These are phyloP conservation scores for Pluteus cervinus DNA, from an alignment of 768 basidiomycete species.

Conservation along the genomic window DNA sequence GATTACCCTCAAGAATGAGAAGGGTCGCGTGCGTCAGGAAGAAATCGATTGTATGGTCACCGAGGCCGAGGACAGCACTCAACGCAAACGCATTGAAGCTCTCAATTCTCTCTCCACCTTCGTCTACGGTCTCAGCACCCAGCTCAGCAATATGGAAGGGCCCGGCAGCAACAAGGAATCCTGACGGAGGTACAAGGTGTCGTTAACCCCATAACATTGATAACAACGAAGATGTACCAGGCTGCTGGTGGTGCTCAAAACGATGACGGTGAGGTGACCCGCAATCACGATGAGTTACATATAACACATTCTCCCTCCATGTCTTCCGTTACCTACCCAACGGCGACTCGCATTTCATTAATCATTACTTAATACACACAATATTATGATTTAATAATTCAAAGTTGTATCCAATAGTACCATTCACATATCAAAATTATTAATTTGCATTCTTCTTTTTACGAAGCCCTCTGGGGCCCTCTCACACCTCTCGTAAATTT, in stretches of 20 bases:
- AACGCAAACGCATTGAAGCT: constrained; percentile 77
- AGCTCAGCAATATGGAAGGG: constrained; percentile 81
- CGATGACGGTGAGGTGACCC: constrained; percentile 31
- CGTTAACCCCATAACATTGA: constrained; percentile 78
- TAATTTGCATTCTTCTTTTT: no score
- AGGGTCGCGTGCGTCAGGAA: constrained; percentile 82
- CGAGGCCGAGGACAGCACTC: constrained; percentile 80
- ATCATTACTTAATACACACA: no score
- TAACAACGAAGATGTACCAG: constrained; percentile 75
- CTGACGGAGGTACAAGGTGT: constrained; percentile 62
- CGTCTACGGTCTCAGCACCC: constrained; percentile 82
- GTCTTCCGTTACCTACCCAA: no score
- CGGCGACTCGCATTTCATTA: no score
- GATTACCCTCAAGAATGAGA: constrained; percentile 94
- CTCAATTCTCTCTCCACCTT: constrained; percentile 77
- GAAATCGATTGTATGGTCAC: constrained; percentile 94
- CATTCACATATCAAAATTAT: no score
- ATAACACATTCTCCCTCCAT: no score
- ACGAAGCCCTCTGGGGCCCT: no score
- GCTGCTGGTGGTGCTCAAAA: constrained; percentile 23
- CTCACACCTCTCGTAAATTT: no score
- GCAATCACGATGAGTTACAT: constrained; percentile 44
- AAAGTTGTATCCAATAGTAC: no score
- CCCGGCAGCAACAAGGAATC: constrained; percentile 79
- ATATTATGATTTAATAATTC: no score